Base-by-base conservation (phyloP, 495 filamentous ascomycete genomes). In the Melanomma pulvis-pyrius region DNA sequence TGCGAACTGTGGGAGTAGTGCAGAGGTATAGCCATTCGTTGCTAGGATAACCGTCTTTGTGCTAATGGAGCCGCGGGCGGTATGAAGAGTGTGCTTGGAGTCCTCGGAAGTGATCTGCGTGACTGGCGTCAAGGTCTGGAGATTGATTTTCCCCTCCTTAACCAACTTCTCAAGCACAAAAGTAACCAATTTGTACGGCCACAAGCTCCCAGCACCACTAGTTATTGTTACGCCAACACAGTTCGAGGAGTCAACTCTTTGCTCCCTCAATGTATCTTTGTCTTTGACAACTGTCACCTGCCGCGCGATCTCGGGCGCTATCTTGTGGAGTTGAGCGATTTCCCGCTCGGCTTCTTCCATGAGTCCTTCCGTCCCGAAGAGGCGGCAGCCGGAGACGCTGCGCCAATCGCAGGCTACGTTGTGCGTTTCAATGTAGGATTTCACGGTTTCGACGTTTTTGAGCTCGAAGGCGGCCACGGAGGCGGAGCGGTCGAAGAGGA, bases 101-200 rank as follows among this genome's bases (percentile, higher is more conserved):
- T 57, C 65, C 7, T 50, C 63, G 19, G 56, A 59, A 2, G 51
- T 51, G 48, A 87, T 75, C 24, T 74, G 67, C 0, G 81, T 85
- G 3, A 88, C 89, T 0, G 89, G 83, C 0, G 90, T 92, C 44
- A 85, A 83, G 9, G 89, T 92, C 71, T 94, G 90, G 13, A 96
- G 80, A 66, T 87, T 89, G 61, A 96, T 84, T 0, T 68, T 65
- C 1, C 72, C 74, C 0, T 51, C 50, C 9, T 76, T 72, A 0
- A 89, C 74, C 0, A 90, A 79, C 1, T 75, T 75, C 65, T 86
- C 84, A 1, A 96, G 77, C 0, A 92, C 74, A 52, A 82, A 84
- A 0, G 86, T 80, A 8, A 94, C 85, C 19, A 92, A 83, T 71
- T 91, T 92, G 71, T 94, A 96, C 0, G 92, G 92, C 91, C 90